Evolutionary conservation across 2,329 filamentous ascomycete species (phyloP).

Genomic region (Rasamsonia emersonii): DNA sequence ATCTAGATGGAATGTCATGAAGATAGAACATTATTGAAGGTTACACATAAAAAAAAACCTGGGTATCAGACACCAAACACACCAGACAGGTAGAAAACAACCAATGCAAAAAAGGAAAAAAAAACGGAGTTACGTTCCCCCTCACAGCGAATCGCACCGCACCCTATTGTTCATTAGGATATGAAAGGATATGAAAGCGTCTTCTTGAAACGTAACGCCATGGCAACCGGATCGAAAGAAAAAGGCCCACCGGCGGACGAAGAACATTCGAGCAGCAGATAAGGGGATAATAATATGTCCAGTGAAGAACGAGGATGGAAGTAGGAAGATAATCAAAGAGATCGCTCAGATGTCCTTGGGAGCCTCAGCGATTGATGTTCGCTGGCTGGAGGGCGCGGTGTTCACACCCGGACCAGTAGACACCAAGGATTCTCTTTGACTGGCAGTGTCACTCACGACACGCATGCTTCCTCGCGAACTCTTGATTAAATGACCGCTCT

Average conservation of each 20-base stretch:
- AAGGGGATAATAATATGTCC: not conserved
- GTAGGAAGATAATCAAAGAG: not conserved
- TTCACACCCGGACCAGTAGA: conserved; percentile 20
- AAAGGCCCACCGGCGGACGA: conserved; percentile 3
- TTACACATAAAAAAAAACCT: too few relatives aligned
- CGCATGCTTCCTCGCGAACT: conserved; percentile 59
- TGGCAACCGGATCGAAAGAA: too few relatives aligned
- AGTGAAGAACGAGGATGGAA: not conserved
- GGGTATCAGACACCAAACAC: too few relatives aligned
- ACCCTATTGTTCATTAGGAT: too few relatives aligned
- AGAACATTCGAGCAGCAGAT: not conserved
- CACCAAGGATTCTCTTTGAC: conserved; percentile 21
- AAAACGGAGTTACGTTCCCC: conserved; percentile 1
- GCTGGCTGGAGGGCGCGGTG: conserved; percentile 9
- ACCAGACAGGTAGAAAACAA: not conserved
- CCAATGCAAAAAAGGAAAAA: conserved; percentile 1
- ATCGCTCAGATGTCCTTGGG: conserved; percentile 3
- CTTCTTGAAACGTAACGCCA: too few relatives aligned
- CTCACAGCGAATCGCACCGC: too few relatives aligned
- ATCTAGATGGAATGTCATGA: too few relatives aligned
- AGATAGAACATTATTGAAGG: too few relatives aligned
- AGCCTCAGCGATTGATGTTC: conserved; percentile 4
- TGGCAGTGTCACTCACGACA: conserved; percentile 37
- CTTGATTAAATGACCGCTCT: conserved; percentile 63
- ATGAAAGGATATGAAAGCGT: too few relatives aligned